phyloP scores from a whole-genome alignment of 306 rosid genomes.

The Cicer cuneatum region DNA sequence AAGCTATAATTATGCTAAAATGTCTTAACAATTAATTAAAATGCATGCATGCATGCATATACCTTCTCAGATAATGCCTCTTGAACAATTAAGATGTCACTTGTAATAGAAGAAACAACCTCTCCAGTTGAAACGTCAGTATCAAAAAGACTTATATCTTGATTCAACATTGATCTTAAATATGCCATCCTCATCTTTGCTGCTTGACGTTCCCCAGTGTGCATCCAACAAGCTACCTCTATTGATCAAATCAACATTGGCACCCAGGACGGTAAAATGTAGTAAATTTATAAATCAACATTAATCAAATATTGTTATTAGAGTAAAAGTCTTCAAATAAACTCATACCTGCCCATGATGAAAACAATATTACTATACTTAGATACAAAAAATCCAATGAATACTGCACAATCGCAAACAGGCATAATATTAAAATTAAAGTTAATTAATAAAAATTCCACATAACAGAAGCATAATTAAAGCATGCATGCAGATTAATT shows the following conservation, averaged over 20 bases:
- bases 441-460: no score
- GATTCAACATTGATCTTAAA: constrained; percentile 75
- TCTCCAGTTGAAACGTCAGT: constrained; percentile 84
- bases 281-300: not conserved
- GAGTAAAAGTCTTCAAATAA: not conserved
- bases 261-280: not conserved
- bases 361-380: constrained; percentile 72
- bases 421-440: not conserved
- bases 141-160: constrained; percentile 86
- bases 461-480: not conserved
- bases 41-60: not conserved
- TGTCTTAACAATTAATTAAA: not conserved
- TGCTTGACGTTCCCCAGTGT: constrained; percentile 90
- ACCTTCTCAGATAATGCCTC: constrained; percentile 95
- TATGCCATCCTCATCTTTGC: constrained; percentile 95
- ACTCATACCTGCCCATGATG: constrained; percentile 83
- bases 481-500: no score
- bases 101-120: constrained; percentile 84
- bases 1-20: no score
- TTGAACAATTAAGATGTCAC: constrained; percentile 82
- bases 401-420: constrained; percentile 63
- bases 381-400: constrained; percentile 88
- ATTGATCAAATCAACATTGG: not conserved
- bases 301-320: not conserved
- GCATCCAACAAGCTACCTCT: constrained; percentile 99